Evolutionary conservation across 1,139 yeast species (phyloP).

Genomic region (Lodderomyces pseudojiufengensis): DNA sequence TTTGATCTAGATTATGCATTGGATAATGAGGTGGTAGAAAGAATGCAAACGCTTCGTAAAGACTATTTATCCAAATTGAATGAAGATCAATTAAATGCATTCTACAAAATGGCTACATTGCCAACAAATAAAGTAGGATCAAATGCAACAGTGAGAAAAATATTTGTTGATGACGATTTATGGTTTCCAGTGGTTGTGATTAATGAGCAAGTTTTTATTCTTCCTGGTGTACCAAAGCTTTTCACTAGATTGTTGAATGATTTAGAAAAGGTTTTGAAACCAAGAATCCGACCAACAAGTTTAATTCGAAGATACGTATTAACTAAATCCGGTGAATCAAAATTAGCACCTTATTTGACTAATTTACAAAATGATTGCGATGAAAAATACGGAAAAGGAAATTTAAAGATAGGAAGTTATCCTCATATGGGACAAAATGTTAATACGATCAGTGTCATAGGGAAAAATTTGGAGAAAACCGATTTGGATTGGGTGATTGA

Average conservation of each 20-base stretch:
- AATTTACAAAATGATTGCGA: slow-evolving; percentile 48
- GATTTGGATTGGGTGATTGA: slow-evolving; percentile 44
- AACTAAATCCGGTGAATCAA: slow-evolving; percentile 60
- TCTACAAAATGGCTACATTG: slow-evolving; percentile 73
- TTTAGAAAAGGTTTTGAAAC: slow-evolving; percentile 23
- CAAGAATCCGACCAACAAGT: slow-evolving; percentile 23
- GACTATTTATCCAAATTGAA: slow-evolving; percentile 36
- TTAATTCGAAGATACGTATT: slow-evolving; percentile 55
- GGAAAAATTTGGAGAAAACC: slow-evolving; percentile 35
- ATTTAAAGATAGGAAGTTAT: slow-evolving; percentile 74
- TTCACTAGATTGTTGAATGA: slow-evolving; percentile 50
- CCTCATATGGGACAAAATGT: slow-evolving; percentile 67
- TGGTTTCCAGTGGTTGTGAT: slow-evolving; percentile 86
- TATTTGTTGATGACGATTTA: slow-evolving; percentile 51
- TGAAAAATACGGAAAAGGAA: slow-evolving; percentile 26
- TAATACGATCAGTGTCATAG: slow-evolving; percentile 71
- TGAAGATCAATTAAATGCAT: slow-evolving; percentile 52
- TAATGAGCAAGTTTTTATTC: slow-evolving; percentile 56
- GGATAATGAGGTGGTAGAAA: slow-evolving; percentile 54
- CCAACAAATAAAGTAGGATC: slow-evolving; percentile 45
- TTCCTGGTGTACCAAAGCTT: slow-evolving; percentile 81
- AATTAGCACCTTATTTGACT: slow-evolving; percentile 61
- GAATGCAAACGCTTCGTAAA: slow-evolving; percentile 53
- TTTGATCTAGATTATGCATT: slow-evolving; percentile 49
- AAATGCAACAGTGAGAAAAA: slow-evolving; percentile 18